Conservation (phyloP, 805 yeast species). For the Yamadazyma phyllophila region DNA sequence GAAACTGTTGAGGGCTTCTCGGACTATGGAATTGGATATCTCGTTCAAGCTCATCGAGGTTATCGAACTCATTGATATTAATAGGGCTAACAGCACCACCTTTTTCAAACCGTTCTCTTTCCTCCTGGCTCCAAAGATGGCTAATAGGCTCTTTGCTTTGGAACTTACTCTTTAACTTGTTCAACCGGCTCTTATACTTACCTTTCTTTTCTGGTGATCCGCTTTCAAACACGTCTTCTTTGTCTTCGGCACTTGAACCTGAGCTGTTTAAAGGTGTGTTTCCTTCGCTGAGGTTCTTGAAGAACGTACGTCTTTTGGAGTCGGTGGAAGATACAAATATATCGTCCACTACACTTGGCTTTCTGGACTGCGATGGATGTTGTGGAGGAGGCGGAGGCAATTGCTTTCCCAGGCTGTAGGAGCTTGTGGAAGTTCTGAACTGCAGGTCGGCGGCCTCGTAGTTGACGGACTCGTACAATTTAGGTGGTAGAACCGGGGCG, state of each 20-base stretch:
- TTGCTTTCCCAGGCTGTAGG: slow-evolving; percentile 1
- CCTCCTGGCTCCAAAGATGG: slow-evolving; percentile 13
- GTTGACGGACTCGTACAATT: slow-evolving; percentile 16
- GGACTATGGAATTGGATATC: slow-evolving; percentile 12
- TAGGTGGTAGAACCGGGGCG: slow-evolving; percentile 44
- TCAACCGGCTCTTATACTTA: slow-evolving; percentile 26
- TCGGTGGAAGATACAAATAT: slow-evolving; percentile 18
- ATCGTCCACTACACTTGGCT: slow-evolving; percentile 23
- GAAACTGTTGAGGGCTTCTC: neutral
- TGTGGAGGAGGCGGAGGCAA: slow-evolving; percentile 14
- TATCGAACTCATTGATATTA: slow-evolving; percentile 15
- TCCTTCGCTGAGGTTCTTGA: slow-evolving; percentile 5
- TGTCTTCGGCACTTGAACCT: slow-evolving; percentile 13
- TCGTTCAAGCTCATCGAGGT: slow-evolving; percentile 14
- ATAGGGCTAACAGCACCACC: slow-evolving; percentile 10
- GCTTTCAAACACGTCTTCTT: slow-evolving; percentile 8
- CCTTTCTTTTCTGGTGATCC: slow-evolving; percentile 14
- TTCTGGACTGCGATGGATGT: slow-evolving; percentile 14
- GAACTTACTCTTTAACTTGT: slow-evolving; percentile 31
- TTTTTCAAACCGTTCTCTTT: slow-evolving; percentile 7
- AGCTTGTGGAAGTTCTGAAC: neutral
- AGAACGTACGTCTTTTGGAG: slow-evolving; percentile 11
- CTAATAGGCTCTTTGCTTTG: slow-evolving; percentile 34
- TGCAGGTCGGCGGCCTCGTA: slow-evolving; percentile 6
- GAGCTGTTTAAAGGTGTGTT: slow-evolving; percentile 8